phyloP scores from a whole-genome alignment of 164 flowering plant genomes.

The Umbellularia californica region DNA sequence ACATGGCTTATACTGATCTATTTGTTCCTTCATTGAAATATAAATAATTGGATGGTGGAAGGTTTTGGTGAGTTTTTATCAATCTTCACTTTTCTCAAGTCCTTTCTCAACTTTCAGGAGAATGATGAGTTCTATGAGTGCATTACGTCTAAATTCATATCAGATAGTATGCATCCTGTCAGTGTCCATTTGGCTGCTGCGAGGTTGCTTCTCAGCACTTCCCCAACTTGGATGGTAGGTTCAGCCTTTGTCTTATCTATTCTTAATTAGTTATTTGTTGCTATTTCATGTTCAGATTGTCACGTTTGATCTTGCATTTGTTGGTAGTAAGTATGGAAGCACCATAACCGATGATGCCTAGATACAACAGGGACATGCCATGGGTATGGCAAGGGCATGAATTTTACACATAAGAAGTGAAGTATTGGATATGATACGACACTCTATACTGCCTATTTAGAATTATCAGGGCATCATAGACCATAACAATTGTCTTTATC shows the following conservation, averaged over 20 bases:
- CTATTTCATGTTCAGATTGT: neutral
- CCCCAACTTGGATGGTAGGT: conserved; percentile 74
- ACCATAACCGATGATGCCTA: too few relatives aligned
- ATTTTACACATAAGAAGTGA: too few relatives aligned
- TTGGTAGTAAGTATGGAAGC: too few relatives aligned
- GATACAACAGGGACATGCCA: too few relatives aligned
- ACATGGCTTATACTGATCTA: neutral
- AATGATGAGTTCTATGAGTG: conserved; percentile 93
- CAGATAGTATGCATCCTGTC: conserved; percentile 57
- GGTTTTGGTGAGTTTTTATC: neutral
- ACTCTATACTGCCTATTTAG: too few relatives aligned
- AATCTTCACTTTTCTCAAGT: too few relatives aligned
- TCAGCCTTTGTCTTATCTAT: neutral
- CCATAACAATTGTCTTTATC: too few relatives aligned
- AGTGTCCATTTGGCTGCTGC: conserved; percentile 76
- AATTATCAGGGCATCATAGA: too few relatives aligned
- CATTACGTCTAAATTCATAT: conserved; percentile 67
- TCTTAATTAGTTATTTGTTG: neutral
- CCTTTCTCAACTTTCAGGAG: conserved; percentile 50
- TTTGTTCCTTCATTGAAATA: neutral
- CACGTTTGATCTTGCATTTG: neutral
- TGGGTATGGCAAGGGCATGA: too few relatives aligned
- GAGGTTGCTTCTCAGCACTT: conserved; percentile 75
- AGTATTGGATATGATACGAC: too few relatives aligned
- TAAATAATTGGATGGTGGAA: neutral